These are phyloP conservation scores for Globisporangium nagaii DNA, from an alignment of 352 stramenopile species.

Conservation along the genomic window DNA sequence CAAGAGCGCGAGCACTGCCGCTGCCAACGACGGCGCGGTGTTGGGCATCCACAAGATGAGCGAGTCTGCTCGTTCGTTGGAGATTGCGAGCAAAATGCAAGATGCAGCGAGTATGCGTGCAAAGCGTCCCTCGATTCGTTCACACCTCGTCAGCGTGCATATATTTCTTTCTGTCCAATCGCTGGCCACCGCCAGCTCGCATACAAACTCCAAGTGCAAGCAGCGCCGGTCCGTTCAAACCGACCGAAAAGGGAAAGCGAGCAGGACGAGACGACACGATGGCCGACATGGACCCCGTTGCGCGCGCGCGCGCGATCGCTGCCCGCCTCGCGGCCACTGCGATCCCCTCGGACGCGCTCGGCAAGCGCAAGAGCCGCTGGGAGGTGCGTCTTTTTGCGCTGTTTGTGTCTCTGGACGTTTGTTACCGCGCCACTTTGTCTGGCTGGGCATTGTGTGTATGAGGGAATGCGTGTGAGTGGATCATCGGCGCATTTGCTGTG, in stretches of 20 bases:
- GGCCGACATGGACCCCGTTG: slow-evolving; percentile 67
- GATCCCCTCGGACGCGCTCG: slow-evolving; percentile 64
- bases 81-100: no score
- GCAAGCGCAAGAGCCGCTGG: slow-evolving; percentile 84
- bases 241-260: background rate
- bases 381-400: slow-evolving; percentile 40
- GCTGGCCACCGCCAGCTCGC: background rate
- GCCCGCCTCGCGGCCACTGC: slow-evolving; percentile 64
- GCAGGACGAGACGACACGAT: slow-evolving; percentile 11
- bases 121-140: no score
- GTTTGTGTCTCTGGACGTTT: slow-evolving; percentile 4
- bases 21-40: no score
- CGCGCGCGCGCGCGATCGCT: slow-evolving; percentile 76
- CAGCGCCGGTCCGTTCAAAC: background rate
- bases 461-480: no score
- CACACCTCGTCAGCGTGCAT: no score
- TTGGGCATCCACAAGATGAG: no score
- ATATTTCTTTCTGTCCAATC: no score
- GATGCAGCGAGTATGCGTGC: no score
- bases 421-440: background rate
- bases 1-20: no score
- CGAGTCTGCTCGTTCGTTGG: no score
- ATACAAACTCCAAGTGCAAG: slow-evolving; percentile 7
- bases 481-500: no score
- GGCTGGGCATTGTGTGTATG: no score